phyloP scores from a whole-genome alignment of 495 filamentous ascomycete genomes.

The Tuber umbilicatum region DNA sequence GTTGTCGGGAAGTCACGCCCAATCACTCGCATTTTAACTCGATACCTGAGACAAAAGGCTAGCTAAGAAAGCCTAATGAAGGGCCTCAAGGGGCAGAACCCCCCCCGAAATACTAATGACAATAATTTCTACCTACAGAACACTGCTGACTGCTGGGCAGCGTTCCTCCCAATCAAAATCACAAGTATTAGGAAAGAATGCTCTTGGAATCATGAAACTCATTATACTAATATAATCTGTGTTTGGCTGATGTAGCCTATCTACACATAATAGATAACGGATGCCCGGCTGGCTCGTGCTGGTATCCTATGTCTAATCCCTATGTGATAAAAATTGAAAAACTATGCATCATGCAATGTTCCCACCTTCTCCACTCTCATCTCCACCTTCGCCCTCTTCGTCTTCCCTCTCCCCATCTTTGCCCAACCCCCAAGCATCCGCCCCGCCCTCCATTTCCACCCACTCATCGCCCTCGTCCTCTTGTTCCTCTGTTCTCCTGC shows the following conservation, averaged over 20 bases:
- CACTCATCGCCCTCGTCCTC: slow-evolving; percentile 16
- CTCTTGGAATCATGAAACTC: not conserved
- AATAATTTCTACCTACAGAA: too few species aligned
- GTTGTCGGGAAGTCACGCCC: not conserved
- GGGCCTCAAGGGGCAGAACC: not conserved
- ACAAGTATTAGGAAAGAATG: not conserved
- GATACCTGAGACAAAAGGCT: not conserved
- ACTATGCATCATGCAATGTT: not conserved
- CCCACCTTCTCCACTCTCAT: not conserved
- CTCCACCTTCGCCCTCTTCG: not conserved
- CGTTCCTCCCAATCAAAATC: not conserved
- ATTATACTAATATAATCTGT: not conserved
- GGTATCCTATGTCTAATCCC: not conserved
- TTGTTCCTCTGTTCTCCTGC: not conserved
- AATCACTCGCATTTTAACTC: not conserved
- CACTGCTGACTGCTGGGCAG: not conserved
- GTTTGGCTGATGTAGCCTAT: not conserved
- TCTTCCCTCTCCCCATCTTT: slow-evolving; percentile 3
- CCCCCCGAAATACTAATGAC: too few species aligned
- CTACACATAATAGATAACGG: not conserved
- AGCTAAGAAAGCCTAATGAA: not conserved
- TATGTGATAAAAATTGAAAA: not conserved
- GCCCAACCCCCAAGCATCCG: slow-evolving; percentile 5
- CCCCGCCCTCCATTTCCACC: slow-evolving; percentile 4
- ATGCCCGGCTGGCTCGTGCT: not conserved